These are phyloP conservation scores for Jatropha multifida DNA, from an alignment of 441 rosid species.

Conservation along the genomic window DNA sequence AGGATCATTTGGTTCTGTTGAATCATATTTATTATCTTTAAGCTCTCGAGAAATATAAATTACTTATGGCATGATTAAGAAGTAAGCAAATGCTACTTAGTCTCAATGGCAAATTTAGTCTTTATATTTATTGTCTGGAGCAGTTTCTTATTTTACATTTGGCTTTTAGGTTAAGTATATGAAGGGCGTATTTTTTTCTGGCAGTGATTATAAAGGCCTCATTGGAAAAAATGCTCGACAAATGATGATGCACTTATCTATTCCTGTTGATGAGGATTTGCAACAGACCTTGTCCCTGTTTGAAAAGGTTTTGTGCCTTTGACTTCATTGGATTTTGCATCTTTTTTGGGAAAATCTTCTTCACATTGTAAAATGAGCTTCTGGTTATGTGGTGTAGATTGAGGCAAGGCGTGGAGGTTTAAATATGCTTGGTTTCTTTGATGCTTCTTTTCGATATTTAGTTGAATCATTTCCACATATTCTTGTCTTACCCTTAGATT, in stretches of 20 bases:
- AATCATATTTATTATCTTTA: background rate
- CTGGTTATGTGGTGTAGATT: conserved; percentile 44
- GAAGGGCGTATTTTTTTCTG: conserved; percentile 79
- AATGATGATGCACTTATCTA: conserved; percentile 77
- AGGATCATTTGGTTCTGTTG: background rate
- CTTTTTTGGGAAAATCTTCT: background rate
- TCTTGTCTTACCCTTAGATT: conserved; percentile 59
- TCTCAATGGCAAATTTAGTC: conserved; percentile 8
- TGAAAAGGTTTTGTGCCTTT: conserved; percentile 60
- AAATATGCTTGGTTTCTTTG: conserved; percentile 55
- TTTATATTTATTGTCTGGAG: conserved; percentile 20
- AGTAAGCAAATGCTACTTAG: background rate
- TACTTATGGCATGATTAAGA: background rate
- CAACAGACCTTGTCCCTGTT: conserved; percentile 84
- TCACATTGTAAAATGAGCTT: background rate
- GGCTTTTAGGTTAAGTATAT: conserved; percentile 78
- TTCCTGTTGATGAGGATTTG: conserved; percentile 77
- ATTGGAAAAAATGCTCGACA: conserved; percentile 63
- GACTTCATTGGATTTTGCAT: background rate
- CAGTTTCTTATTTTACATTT: conserved; percentile 49
- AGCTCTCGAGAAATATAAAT: background rate
- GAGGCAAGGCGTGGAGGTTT: conserved; percentile 96
- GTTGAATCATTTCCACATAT: conserved; percentile 84
- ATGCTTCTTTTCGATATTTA: conserved; percentile 56
- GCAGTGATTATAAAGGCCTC: conserved; percentile 46